Conservation (phyloP, 495 filamentous ascomycete genomes). For the Talaromyces nanjingensis region DNA sequence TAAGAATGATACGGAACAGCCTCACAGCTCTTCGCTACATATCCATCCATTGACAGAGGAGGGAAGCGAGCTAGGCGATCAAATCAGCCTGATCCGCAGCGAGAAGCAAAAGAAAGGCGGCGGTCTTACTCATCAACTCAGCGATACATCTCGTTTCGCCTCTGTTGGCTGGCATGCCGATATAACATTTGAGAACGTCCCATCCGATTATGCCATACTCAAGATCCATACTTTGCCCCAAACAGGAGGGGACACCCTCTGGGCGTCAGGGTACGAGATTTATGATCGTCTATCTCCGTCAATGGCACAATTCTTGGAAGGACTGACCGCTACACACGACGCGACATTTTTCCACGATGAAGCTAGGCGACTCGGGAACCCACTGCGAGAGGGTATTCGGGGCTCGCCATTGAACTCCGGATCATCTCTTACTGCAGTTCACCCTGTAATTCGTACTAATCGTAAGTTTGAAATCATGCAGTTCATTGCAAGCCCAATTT, state of each 20-base stretch:
- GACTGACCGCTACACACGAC: constrained; percentile 58
- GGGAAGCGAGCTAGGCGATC: constrained; percentile 28
- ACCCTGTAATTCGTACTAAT: constrained; percentile 72
- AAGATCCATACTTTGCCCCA: constrained; percentile 55
- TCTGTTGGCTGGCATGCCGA: constrained; percentile 59
- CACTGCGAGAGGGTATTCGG: constrained; percentile 18
- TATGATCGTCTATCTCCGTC: constrained; percentile 67
- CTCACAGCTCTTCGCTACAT: constrained; percentile 51
- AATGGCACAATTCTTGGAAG: constrained; percentile 60
- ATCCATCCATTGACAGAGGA: constrained; percentile 55
- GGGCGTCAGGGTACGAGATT: constrained; percentile 73
- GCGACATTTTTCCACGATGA: constrained; percentile 44
- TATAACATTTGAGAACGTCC: constrained; percentile 65
- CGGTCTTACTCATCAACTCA: constrained; percentile 29
- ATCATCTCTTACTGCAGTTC: constrained; percentile 51
- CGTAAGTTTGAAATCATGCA: constrained; percentile 31
- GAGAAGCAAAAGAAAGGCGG: constrained; percentile 31
- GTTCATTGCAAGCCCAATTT: no score
- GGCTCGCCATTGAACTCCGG: constrained; percentile 60
- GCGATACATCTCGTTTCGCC: constrained; percentile 25
- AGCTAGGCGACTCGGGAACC: constrained; percentile 18
- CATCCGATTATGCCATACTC: constrained; percentile 61
- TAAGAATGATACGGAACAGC: constrained; percentile 30
- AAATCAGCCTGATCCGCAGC: constrained; percentile 32
- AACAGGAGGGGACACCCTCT: constrained; percentile 65